Evolutionary conservation across 2,329 filamentous ascomycete genomes (phyloP).

Genomic region (Phialocephala subalpina): DNA sequence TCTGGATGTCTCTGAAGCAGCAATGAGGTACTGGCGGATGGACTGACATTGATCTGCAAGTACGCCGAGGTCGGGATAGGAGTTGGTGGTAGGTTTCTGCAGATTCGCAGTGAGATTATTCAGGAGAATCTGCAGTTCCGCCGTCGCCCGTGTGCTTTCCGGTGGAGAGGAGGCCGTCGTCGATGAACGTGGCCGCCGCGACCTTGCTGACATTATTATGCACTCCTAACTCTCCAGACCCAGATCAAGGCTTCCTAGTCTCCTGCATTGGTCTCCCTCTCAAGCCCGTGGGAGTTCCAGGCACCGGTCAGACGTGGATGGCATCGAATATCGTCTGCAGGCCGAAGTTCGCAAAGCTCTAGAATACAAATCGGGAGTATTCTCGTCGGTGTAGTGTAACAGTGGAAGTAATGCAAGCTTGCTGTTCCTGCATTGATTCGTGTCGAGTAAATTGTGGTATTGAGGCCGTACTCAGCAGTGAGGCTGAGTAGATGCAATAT

Average conservation of each 20-base stretch:
- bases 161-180: slow-evolving; percentile 66
- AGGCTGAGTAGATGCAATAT: slow-evolving; percentile 34
- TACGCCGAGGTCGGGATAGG: slow-evolving; percentile 44
- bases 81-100: slow-evolving; percentile 27
- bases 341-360: neutral
- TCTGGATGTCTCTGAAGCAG: slow-evolving; percentile 54
- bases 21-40: slow-evolving; percentile 44
- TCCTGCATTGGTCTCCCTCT: slow-evolving; percentile 37
- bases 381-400: slow-evolving; percentile 5
- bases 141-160: slow-evolving; percentile 65
- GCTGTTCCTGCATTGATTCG: slow-evolving; percentile 12
- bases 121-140: slow-evolving; percentile 64
- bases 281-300: slow-evolving; percentile 35
- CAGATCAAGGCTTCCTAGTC: slow-evolving; percentile 28
- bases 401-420: slow-evolving; percentile 4
- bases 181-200: slow-evolving; percentile 69
- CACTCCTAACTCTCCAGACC: slow-evolving; percentile 41
- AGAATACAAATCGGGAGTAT: neutral
- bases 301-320: slow-evolving; percentile 21
- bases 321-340: slow-evolving; percentile 31
- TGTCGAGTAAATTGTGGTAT: slow-evolving; percentile 15
- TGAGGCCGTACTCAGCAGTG: slow-evolving; percentile 20
- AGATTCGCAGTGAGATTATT: slow-evolving; percentile 51
- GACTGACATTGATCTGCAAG: slow-evolving; percentile 42
- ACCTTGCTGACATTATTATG: slow-evolving; percentile 58